A percentile compares a stretch with the other conserved stretches of the same genome.
phyloP scores from a whole-genome alignment of 202 grass and related monocot species.

The Saccharum hybrid region DNA sequence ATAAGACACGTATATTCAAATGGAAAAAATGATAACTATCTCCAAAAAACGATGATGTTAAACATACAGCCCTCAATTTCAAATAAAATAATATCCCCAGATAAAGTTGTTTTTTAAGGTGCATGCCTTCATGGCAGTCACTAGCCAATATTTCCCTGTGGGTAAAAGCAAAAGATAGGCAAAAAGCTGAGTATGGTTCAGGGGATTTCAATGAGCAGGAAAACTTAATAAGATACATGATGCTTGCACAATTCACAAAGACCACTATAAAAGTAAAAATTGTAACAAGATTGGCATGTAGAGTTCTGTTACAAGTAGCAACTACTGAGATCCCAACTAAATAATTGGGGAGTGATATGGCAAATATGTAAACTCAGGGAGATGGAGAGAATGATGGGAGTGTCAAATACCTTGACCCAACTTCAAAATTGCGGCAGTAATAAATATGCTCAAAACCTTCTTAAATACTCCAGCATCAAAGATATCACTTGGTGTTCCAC shows the following conservation, averaged over 20 bases:
- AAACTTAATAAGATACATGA: constrained; percentile 6
- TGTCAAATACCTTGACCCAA: constrained; percentile 74
- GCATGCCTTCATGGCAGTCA: neutral
- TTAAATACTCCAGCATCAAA: constrained; percentile 87
- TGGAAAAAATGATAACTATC: neutral
- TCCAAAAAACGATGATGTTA: neutral
- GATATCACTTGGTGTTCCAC: constrained; percentile 81
- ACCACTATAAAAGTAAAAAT: neutral
- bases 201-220: neutral
- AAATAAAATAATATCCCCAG: neutral
- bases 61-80: constrained; percentile 1
- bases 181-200: neutral
- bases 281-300: constrained; percentile 6
- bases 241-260: constrained; percentile 12
- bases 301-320: neutral
- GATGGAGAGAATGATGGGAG: neutral
- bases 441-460: constrained; percentile 92
- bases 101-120: neutral
- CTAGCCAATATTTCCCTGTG: neutral
- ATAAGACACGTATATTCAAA: constrained; percentile 7
- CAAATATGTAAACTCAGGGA: constrained; percentile 10
- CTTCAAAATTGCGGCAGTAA: constrained; percentile 87
- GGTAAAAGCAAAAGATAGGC: constrained; percentile 18
- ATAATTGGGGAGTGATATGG: neutral
- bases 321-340: constrained; percentile 29